Percentiles rank a stretch among this genome's conserved stretches.
Evolutionary conservation across 2,329 filamentous ascomycete genomes (phyloP).

Genomic region (Talaromyces sp.): DNA sequence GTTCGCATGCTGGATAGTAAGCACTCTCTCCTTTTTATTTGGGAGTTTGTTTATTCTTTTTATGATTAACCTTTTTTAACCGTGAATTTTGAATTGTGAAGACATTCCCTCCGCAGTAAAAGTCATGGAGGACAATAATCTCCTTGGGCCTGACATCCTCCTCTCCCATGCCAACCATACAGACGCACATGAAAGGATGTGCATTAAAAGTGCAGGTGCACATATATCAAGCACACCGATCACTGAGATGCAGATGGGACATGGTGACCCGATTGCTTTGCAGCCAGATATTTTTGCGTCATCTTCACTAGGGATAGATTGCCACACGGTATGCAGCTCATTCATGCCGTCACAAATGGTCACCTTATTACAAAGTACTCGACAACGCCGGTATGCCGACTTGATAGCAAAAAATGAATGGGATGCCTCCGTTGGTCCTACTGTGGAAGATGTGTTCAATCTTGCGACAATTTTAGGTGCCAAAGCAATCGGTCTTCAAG

Average conservation of each 20-base stretch:
- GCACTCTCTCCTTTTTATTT: not conserved
- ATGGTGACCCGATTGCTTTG: not conserved
- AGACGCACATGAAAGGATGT: not conserved
- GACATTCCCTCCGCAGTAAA: not conserved
- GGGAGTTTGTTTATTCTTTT: not conserved
- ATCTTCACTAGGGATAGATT: conserved; percentile 2
- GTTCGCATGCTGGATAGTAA: not conserved
- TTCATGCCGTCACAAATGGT: not conserved
- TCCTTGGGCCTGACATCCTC: not conserved
- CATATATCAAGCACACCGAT: conserved; percentile 1
- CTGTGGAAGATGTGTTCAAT: conserved; percentile 4
- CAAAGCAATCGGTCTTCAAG: conserved; percentile 20
- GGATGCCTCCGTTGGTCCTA: not conserved
- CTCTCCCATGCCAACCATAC: conserved; percentile 3
- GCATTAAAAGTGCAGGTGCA: not conserved
- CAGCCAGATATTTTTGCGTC: not conserved
- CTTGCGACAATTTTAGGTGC: conserved; percentile 26
- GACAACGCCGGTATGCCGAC: not conserved
- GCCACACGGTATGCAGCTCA: not conserved
- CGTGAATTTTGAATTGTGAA: not conserved
- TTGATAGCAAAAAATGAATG: not conserved
- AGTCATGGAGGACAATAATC: not conserved
- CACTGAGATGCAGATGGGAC: conserved; percentile 7
- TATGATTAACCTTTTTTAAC: not conserved
- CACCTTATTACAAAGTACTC: not conserved